phyloP scores from a whole-genome alignment of 208 protist species.

The Spongospora subterranea region DNA sequence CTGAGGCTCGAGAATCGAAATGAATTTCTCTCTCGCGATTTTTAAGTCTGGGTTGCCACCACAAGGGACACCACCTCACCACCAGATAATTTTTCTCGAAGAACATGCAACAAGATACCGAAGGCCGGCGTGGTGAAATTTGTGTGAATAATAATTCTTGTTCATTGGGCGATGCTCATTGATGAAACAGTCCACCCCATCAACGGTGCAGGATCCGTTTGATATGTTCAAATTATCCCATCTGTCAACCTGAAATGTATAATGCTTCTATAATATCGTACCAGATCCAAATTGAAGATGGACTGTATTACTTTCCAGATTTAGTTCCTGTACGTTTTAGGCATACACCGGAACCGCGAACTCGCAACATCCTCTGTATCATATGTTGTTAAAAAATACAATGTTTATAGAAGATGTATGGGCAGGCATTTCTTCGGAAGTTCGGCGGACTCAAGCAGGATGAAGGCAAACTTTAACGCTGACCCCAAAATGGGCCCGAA shows the following conservation, averaged over 20 bases:
- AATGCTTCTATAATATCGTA: background rate
- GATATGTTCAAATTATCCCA: background rate
- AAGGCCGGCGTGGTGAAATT: background rate
- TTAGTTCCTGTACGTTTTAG: background rate
- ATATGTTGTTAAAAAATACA: background rate
- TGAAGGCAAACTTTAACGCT: background rate
- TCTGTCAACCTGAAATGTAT: background rate
- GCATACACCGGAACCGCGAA: background rate
- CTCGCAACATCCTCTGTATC: background rate
- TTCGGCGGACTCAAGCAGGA: background rate
- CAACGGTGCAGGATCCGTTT: background rate
- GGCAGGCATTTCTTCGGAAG: background rate
- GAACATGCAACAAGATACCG: background rate
- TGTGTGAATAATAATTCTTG: background rate
- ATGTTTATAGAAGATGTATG: background rate
- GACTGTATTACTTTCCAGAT: background rate
- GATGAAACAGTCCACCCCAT: background rate
- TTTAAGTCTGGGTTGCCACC: background rate
- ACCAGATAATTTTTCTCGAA: background rate
- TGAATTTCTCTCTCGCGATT: background rate
- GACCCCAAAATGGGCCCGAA: background rate
- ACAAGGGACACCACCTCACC: background rate
- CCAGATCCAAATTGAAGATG: background rate
- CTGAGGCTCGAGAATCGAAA: background rate
- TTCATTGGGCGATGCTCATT: background rate